Evolutionary conservation across 1,139 yeast species (phyloP).

Genomic region (Taphrina pruni): DNA sequence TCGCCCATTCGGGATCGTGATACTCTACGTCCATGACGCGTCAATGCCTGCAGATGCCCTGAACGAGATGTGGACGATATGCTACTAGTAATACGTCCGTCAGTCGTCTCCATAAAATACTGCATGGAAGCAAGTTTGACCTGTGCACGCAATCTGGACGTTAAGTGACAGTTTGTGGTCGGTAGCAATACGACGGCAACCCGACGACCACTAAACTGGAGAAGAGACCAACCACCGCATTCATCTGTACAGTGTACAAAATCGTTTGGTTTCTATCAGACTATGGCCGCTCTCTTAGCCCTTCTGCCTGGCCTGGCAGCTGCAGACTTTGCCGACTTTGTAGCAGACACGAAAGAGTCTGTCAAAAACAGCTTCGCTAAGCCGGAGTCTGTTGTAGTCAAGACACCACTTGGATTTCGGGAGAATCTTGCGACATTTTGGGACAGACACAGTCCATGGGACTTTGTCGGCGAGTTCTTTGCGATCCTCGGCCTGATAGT

Average conservation of each 20-base stretch:
- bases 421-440: constrained; percentile 29
- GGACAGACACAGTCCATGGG: constrained; percentile 31
- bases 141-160: too few species aligned
- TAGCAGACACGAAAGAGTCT: constrained; percentile 11
- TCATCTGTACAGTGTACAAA: too few species aligned
- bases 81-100: too few species aligned
- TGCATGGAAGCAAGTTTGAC: too few species aligned
- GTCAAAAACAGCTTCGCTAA: constrained; percentile 12
- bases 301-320: constrained; percentile 15
- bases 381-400: not conserved
- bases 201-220: too few species aligned
- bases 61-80: too few species aligned
- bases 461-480: constrained; percentile 76
- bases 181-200: too few species aligned
- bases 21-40: constrained; percentile 28
- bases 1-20: constrained; percentile 40
- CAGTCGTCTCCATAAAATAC: too few species aligned
- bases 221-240: not conserved
- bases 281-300: constrained; percentile 16
- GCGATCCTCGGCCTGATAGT: constrained; percentile 60
- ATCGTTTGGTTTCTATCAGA: not conserved
- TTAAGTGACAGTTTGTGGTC: too few species aligned
- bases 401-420: not conserved
- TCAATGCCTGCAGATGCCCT: too few species aligned
- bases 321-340: constrained; percentile 24